Evolutionary conservation across 2,329 filamentous ascomycete genomes (phyloP), one percentile per base, ranked within the genome.

Genomic region (Chaetomiaceae sp.): DNA sequence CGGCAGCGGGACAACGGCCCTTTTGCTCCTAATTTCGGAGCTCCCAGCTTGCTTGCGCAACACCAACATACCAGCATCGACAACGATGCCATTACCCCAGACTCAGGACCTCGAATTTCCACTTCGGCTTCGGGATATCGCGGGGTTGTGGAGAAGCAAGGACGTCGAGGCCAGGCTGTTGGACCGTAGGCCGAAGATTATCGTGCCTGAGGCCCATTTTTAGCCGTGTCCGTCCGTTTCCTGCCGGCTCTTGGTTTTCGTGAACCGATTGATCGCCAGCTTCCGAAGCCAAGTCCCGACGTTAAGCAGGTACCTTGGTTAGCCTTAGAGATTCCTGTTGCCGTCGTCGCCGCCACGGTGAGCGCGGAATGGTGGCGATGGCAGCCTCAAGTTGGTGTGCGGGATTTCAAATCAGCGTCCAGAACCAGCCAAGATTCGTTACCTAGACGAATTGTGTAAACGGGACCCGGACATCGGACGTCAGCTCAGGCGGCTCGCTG

Each of bases 191-290:
- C 60, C 57, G 59, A 58, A 12, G 47, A 56, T 62, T 56, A 40
- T 50, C 60, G 60, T 61, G 53, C 45, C 17, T 55, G 43, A n/a
- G 48, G 46, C 25, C 51, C 49, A 53, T 40, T 51, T 40, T 44
- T 56, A 56, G 47, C 56, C 60, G 58, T 56, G 42, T 14, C 42
- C 51, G 53, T 49, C 53, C 56, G 55, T 56, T 44, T 54, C 45
- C 39, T 56, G 39, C 56, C 56, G 60, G 46, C n/a, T 37, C 20
- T 43, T 48, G 42, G 37, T 56, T 61, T 58, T 62, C 56, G 58
- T 60, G 43, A 20, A 11, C 36, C 40, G 46, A 42, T 50, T 27
- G 19, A n/a, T 11, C 27, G 27, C 27, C 43, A 43, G 37, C 19
- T 55, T 44, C 54, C 55, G 59, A 53, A 48, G 15, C 34, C 19